These are phyloP conservation scores for Zygnema cylindricum DNA, from an alignment of 139 green algal species.

Conservation along the genomic window DNA sequence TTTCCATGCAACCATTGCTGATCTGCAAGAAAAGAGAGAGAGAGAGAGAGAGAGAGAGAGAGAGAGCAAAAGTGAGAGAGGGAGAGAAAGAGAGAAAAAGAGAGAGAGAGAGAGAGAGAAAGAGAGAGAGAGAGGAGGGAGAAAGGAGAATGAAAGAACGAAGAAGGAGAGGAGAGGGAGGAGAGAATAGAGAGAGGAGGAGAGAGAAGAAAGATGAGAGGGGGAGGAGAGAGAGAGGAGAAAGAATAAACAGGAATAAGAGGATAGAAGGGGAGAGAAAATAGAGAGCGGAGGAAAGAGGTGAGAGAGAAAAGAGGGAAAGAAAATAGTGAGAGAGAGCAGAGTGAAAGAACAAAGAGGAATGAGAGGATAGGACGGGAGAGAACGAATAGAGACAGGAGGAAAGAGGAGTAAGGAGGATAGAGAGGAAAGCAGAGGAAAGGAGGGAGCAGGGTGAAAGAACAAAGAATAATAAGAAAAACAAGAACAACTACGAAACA, in stretches of 20 bases:
- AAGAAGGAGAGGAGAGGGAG: background rate
- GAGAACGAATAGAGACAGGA: background rate
- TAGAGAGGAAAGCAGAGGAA: background rate
- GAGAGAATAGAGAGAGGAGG: background rate
- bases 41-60: background rate
- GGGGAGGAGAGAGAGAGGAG: background rate
- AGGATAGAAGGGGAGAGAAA: background rate
- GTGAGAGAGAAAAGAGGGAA: background rate
- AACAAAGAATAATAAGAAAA: background rate
- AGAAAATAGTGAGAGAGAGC: background rate
- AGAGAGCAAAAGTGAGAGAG: background rate
- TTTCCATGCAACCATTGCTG: background rate
- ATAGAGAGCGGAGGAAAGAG: too few species aligned
- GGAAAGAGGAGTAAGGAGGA: background rate
- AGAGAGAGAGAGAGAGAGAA: background rate
- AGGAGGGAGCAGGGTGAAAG: background rate
- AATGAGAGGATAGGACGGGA: background rate
- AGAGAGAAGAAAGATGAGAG: background rate
- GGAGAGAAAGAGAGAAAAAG: background rate
- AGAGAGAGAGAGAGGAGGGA: background rate
- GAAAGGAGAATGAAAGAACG: background rate
- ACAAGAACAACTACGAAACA: too few species aligned
- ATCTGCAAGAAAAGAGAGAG: background rate
- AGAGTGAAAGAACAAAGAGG: background rate
- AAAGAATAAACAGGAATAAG: background rate